Base-by-base conservation (phyloP, 2,329 filamentous ascomycete genomes). In the Penicillium freii region DNA sequence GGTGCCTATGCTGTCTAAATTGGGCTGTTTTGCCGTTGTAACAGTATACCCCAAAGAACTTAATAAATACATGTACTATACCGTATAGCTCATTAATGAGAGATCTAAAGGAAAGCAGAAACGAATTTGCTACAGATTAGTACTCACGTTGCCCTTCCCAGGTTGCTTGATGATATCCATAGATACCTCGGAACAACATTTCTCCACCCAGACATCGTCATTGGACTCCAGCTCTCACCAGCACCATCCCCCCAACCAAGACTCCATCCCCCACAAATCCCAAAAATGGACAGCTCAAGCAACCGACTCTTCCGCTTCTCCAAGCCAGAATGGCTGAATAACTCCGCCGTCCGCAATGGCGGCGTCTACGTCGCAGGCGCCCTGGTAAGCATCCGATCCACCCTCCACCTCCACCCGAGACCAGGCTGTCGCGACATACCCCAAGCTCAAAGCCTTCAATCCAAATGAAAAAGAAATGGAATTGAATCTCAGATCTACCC, bases 301-400 rank as follows among this genome's bases (percentile, higher is more conserved):
- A 78, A 83, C 71, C 80, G 84, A 57, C 82, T 88, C 61, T 89
- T 87, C 76, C 85, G 85, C 67, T 88, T 87, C 72, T 81, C 84
- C 44, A 85, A 85, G 75, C 86, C 86, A 3, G 78, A 82, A 72
- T 88, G 86, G 83, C 75, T 88, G 45, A 88, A 86, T 72, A 87
- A 82, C 74, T 80, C 84, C 60, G 83, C 82, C 69, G 81, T 84
- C 53, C 79, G 86, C 62, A 87, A 82, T 51, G 81, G 82, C 64
- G 87, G 86, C 73, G 84, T 89, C 73, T 89, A 89, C 76, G 71
- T 80, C 43, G 82, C 86, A 33, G 86, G 86, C 69, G 86, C 84
- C 63, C 74, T 89, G 71, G 86, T 89, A 81, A 64, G 80, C 66
- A 53, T 46, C 60, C 52, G 53, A 49, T 54, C 58, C 51, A 11